Evolutionary conservation across 2,329 filamentous ascomycete genomes (phyloP), one percentile per base, ranked within the genome.

Genomic region (Mycosphaerella arachidis): DNA sequence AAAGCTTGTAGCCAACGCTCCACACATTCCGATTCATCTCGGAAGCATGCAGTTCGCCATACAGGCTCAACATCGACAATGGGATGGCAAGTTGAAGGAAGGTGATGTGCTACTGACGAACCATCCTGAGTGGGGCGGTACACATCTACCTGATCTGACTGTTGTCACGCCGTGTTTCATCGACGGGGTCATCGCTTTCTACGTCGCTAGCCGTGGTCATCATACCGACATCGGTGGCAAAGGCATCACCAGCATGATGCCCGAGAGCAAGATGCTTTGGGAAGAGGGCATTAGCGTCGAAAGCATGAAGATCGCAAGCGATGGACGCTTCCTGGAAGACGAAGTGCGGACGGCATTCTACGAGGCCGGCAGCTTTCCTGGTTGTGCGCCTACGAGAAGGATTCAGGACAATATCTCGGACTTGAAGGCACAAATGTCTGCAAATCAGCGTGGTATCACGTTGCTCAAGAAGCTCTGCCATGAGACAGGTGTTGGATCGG

Each of bases 301-400:
- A 29, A 64, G 56, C 18, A 61, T 63, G 57, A 63, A 65, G 48
- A 61, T 65, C 30, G 62, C 62, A 12, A 62, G 64, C 6, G 62
- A 70, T 6, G 75, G 73, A 0, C 33, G 65, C 0, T 77, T 78
- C 53, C 67, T 75, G 48, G 75, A 78, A 60, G 66, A 65, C 1
- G 63, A 65, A 0, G 66, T 76, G 1, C 67, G 64, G 13, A 66
- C 70, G 48, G 59, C 71, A 6, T 71, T 70, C 43, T 79, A 84
- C 10, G 87, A 90, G 60, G 90, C 90, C 0, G 87, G 87, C 0
- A 79, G 86, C 27, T 69, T 70, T 40, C 70, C 68, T 7, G 71
- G 70, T 2, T 74, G 72, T 55, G 67, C 63, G 13, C 71, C 70
- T 5, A 72, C 71, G 2, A 62, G 72, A 40, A 68, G 66, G 27